Conservation (phyloP, 2,329 filamentous ascomycete species). For the Capronia epimyces region DNA sequence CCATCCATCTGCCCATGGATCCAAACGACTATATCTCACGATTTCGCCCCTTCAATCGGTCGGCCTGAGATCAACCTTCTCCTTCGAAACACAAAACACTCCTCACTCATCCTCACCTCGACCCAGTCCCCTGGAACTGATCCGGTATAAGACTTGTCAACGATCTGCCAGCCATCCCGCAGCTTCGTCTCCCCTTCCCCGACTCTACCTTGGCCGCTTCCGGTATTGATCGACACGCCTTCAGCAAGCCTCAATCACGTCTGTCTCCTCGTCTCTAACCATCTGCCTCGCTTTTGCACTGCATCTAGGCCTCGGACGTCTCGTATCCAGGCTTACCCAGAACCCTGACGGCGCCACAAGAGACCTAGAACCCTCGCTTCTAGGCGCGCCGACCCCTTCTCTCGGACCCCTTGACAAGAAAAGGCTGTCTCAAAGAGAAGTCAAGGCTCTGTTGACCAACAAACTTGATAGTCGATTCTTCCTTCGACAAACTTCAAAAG, state of each 20-base stretch:
- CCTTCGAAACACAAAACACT: not conserved
- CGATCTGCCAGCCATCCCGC: not conserved
- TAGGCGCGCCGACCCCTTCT: not conserved
- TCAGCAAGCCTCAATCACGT: conserved; percentile 28
- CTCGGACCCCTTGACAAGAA: not conserved
- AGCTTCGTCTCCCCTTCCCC: conserved; percentile 4
- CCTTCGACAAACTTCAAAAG: not conserved
- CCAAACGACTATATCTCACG: conserved; percentile 24
- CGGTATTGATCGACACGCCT: conserved; percentile 25
- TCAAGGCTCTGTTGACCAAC: not conserved
- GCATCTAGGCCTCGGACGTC: conserved; percentile 15
- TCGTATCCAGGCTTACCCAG: conserved; percentile 16
- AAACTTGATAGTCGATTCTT: conserved; percentile 6
- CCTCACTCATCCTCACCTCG: conserved; percentile 1
- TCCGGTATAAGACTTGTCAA: not conserved
- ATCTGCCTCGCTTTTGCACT: not conserved
- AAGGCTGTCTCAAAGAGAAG: not conserved
- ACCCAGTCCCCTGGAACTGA: not conserved
- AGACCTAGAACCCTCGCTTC: conserved; percentile 10
- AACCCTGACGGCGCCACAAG: conserved; percentile 9
- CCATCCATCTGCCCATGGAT: not conserved
- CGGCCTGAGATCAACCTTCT: conserved; percentile 16
- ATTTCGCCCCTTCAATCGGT: conserved; percentile 22
- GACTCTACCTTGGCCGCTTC: conserved; percentile 7
- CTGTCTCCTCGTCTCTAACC: not conserved